phyloP scores from a whole-genome alignment of 83 land plant genomes.

The Isoetes engelmannii region DNA sequence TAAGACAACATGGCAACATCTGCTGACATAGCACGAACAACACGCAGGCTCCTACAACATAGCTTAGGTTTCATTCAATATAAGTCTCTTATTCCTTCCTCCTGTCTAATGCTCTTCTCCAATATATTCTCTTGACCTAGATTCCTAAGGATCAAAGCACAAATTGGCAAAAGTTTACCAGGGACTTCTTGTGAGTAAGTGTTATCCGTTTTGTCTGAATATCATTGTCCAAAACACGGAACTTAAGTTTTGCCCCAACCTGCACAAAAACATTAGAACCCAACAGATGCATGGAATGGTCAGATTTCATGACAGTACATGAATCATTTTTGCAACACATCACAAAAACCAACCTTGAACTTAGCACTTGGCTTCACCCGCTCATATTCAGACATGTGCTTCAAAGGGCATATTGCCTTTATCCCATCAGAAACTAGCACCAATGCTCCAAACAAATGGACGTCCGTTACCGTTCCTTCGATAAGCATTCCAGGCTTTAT shows the following conservation, averaged over 20 bases:
- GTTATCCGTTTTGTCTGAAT: conserved; percentile 59
- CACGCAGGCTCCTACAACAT: too few species aligned
- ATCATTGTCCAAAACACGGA: conserved; percentile 78
- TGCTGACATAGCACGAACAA: too few species aligned
- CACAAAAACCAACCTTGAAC: conserved; percentile 53
- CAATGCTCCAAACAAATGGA: conserved; percentile 69
- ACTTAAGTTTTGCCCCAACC: conserved; percentile 76
- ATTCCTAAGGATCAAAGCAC: not conserved
- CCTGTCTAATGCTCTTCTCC: too few species aligned
- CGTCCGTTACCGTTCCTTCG: conserved; percentile 52
- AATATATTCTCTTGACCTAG: too few species aligned
- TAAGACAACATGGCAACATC: too few species aligned
- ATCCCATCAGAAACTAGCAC: conserved; percentile 75
- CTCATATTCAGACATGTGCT: conserved; percentile 90
- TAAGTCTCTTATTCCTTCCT: too few species aligned
- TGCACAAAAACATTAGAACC: conserved; percentile 16
- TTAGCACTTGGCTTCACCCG: conserved; percentile 61
- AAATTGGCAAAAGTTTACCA: conserved; percentile 42
- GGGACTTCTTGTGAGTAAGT: conserved; percentile 80
- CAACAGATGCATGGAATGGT: not conserved
- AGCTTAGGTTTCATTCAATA: too few species aligned
- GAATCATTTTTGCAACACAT: too few species aligned
- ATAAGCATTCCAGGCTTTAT: conserved; percentile 86
- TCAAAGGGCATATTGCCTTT: conserved; percentile 84
- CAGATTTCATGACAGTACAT: not conserved